Base-by-base conservation (phyloP, 441 rosid genomes). In the Theobroma grandiflorum region DNA sequence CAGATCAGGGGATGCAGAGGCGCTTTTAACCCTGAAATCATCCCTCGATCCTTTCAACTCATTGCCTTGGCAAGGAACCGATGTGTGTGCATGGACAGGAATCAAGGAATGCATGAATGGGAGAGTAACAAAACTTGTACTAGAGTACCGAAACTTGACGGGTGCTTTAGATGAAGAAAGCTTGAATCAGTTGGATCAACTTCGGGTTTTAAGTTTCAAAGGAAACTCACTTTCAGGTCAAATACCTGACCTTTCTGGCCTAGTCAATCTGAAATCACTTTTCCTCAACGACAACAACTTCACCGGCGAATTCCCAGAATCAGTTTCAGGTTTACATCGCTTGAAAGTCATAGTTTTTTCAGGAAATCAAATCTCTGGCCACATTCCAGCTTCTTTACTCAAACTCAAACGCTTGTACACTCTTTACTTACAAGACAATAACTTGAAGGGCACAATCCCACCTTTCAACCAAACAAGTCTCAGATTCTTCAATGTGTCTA, bases 181-280 rank as follows among this genome's bases (percentile, higher is more conserved):
- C 73, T 43, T 94, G 59, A 93, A 89, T 61, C 94, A 82, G 57
- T 79, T 96, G 52, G 96, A 92, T 74, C 98, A 94, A 76, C 92
- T 92, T 37, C 89, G 97, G 10, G 95, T 94, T n/a, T 79, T 94
- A 77, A 94, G 98, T 79, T 90, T 96, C 89, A 94, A 96, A 80
- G 88, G 91, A 2, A 96, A 96, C 83, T 90, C 91, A 9, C 81
- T 96, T 75, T 88, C 95, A 1, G 99, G 99, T 12, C 82, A 81
- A 82, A 87, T 93, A 78, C 98, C 98, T 4, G 69, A 82, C 57
- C 88, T 94, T 59, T 90, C 93, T 0, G 89, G 89, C 53, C 87
- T 96, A 2, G 61, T 81, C 52, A 96, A 91, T 73, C 98, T 96
- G 83, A 96, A 93, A 82, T 89, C 94, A 35, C 83, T 96, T 67